These are phyloP conservation scores for Saturnispora sanitii DNA, from an alignment of 805 yeast genomes.

Conservation along the genomic window DNA sequence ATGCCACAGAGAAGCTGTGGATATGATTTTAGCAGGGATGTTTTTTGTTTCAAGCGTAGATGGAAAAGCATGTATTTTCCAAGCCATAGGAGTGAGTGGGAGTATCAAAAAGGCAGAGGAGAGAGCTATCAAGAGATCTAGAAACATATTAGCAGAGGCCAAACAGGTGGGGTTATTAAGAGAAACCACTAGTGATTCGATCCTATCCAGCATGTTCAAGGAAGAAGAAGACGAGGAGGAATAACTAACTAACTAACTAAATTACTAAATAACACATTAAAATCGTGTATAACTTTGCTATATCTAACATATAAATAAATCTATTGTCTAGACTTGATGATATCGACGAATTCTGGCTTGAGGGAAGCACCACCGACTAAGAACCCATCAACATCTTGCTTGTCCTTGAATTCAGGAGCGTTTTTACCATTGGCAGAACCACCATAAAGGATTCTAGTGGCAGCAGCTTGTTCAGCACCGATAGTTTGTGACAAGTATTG, in stretches of 20 bases:
- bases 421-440: constrained; percentile 97
- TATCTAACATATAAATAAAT: not conserved
- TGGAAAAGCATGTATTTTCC: constrained; percentile 40
- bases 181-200: constrained; percentile 7
- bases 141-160: constrained; percentile 24
- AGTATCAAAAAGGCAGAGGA: constrained; percentile 80
- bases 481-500: constrained; percentile 66
- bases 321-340: constrained; percentile 83
- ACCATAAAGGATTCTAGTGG: constrained; percentile 90
- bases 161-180: constrained; percentile 6
- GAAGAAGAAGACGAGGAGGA: constrained; percentile 9
- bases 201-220: constrained; percentile 8
- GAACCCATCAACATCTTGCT: constrained; percentile 95
- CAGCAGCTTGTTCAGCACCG: constrained; percentile 64
- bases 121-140: constrained; percentile 45
- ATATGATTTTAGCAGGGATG: constrained; percentile 58
- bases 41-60: constrained; percentile 43
- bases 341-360: constrained; percentile 95
- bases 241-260: too few relatives aligned
- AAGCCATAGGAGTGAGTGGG: constrained; percentile 68
- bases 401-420: constrained; percentile 82
- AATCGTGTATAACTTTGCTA: too few relatives aligned
- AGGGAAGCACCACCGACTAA: constrained; percentile 98
- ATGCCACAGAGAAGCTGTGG: constrained; percentile 56
- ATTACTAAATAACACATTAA: too few relatives aligned